These are phyloP conservation scores for Phlebopus sp. DNA, from an alignment of 1,284 basidiomycete species.

Conservation along the genomic window DNA sequence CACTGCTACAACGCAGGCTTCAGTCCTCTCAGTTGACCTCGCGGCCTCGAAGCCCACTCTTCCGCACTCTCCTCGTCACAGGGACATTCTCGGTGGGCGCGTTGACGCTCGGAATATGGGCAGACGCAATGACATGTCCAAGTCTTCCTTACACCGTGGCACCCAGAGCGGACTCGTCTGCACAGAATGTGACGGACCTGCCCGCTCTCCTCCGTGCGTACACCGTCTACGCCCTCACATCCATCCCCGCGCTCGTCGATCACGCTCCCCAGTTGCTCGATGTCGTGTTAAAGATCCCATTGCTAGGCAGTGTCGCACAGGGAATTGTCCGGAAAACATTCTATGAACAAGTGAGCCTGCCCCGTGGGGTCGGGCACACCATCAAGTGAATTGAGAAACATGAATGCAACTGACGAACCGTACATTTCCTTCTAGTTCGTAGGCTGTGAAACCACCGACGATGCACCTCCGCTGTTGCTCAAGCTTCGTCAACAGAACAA, in stretches of 20 bases:
- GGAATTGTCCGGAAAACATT: slow-evolving; percentile 78
- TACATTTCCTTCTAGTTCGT: slow-evolving; percentile 60
- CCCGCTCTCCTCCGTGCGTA: slow-evolving; percentile 63
- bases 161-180: neutral
- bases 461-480: slow-evolving; percentile 63
- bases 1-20: too few relatives aligned
- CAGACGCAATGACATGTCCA: slow-evolving; percentile 27
- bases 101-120: slow-evolving; percentile 18
- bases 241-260: slow-evolving; percentile 76
- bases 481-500: slow-evolving; percentile 64
- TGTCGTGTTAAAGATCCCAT: slow-evolving; percentile 61
- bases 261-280: slow-evolving; percentile 71
- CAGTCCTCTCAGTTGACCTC: too few relatives aligned
- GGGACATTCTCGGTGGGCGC: slow-evolving; percentile 20
- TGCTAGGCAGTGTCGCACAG: slow-evolving; percentile 65
- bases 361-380: neutral
- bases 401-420: slow-evolving; percentile 2
- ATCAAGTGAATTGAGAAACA: too few relatives aligned
- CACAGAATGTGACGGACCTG: slow-evolving; percentile 1
- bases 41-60: slow-evolving; percentile 1
- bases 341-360: slow-evolving; percentile 66
- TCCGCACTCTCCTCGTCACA: slow-evolving; percentile 16
- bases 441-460: slow-evolving; percentile 79
- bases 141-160: slow-evolving; percentile 20
- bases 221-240: slow-evolving; percentile 79